Percentiles rank a stretch among this genome's conserved stretches.
Conservation (phyloP, 345 rosid genomes). For the Pistacia integerrima region DNA sequence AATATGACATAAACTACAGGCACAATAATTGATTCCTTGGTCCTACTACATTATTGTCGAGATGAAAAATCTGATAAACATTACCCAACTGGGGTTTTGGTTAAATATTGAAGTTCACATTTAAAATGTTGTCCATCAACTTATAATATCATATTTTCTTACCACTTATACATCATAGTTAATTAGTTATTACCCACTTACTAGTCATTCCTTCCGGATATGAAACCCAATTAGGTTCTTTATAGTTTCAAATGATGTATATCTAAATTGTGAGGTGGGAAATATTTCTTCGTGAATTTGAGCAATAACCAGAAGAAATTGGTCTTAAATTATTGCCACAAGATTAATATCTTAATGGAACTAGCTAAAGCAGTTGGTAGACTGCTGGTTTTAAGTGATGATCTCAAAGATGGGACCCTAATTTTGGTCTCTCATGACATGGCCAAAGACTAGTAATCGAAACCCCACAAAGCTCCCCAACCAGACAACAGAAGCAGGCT, state of each 20-base stretch:
- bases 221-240: too few species aligned
- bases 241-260: too few species aligned
- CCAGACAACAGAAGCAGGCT: slow-evolving; percentile 16
- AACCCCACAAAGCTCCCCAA: slow-evolving; percentile 5
- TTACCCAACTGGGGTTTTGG: too few species aligned
- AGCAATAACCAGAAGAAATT: background rate
- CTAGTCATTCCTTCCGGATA: too few species aligned
- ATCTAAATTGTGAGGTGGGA: background rate
- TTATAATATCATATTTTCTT: too few species aligned
- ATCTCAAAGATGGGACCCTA: slow-evolving; percentile 20
- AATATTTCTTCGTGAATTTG: background rate
- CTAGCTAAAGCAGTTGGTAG: slow-evolving; percentile 12
- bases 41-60: too few species aligned
- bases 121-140: too few species aligned
- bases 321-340: background rate
- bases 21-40: too few species aligned
- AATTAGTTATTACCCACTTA: too few species aligned
- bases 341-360: background rate
- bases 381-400: slow-evolving; percentile 19
- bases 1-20: background rate
- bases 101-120: too few species aligned
- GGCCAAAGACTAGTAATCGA: background rate
- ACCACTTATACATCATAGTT: too few species aligned
- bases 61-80: too few species aligned
- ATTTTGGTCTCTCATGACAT: background rate